Conservation (phyloP, 2,329 filamentous ascomycete species). For the Sclerotinia sclerotiorum region DNA sequence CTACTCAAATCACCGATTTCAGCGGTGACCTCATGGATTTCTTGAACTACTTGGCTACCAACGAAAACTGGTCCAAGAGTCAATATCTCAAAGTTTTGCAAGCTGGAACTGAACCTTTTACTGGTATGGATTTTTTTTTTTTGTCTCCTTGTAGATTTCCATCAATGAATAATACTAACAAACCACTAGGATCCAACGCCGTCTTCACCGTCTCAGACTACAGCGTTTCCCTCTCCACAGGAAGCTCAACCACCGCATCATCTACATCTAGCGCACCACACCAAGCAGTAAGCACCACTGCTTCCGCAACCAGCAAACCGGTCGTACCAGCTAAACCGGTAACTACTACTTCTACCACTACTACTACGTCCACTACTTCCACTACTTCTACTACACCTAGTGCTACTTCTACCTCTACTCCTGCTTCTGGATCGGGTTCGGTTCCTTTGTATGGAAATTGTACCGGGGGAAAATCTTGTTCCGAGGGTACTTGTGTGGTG, state of each 20-base stretch:
- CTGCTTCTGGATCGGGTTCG: not conserved
- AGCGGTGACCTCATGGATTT: conserved; percentile 58
- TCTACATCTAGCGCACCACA: not conserved
- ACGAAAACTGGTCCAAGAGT: conserved; percentile 48
- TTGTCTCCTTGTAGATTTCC: too few species aligned
- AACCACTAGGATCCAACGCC: conserved; percentile 1
- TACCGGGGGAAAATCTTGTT: not conserved
- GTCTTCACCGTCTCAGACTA: conserved; percentile 16
- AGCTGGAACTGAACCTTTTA: conserved; percentile 57
- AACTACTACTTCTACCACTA: not conserved
- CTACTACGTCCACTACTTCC: not conserved
- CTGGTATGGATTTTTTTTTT: conserved; percentile 40
- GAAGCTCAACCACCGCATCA: not conserved
- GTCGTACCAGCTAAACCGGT: not conserved
- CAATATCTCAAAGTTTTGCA: conserved; percentile 56
- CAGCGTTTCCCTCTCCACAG: conserved; percentile 9
- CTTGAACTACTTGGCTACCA: conserved; percentile 53
- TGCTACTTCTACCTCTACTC: not conserved
- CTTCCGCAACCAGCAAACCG: not conserved
- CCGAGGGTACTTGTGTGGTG: not conserved
- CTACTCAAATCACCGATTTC: conserved; percentile 50
- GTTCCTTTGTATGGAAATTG: conserved; percentile 9
- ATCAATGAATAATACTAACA: not conserved
- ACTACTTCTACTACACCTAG: not conserved
- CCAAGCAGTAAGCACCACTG: not conserved